Base-by-base conservation (phyloP, 352 stramenopile genomes). In the Globisporangium paddicum region DNA sequence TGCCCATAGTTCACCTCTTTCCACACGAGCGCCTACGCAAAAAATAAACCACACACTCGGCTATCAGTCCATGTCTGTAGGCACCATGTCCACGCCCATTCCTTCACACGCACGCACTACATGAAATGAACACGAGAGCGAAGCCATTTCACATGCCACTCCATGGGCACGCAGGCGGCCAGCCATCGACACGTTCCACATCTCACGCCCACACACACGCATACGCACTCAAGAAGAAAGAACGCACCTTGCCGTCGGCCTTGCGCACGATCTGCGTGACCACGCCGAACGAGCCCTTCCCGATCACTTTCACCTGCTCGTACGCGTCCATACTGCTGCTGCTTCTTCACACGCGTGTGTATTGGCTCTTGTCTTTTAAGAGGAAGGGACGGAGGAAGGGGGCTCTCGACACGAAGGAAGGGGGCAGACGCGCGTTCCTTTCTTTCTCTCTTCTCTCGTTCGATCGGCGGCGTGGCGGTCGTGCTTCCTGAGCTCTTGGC, bases 1-100 rank as follows among this genome's bases (percentile, higher is more conserved):
- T 76, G 64, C 45, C 90, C 91, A 62, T 97, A 98, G 72, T 96
- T 93, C 28, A 96, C 77, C 68, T 97, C 91, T 58, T 97, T 96
- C 69, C 90, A 97, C 65, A 98, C 91, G 30, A 98, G 82, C 65
- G 81, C 82, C 88, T 96, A 11, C n/a, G n/a, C n/a, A 1, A 18
- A 53, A 10, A 21, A 25, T 8, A 23, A 34, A 2, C 11, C 26
- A 34, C 10, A 10, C 25, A 34, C 28, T 13, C 8, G 4, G 35
- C 32, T 25, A 23, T 38, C 37, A 38, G 37, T 37, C 16, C 10
- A 34, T 37, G 9, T 19, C 19, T 10, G 5, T 16, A 52, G 14
- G 23, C 13, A 37, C 13, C n/a, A 14, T 34, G 10, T 51, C 25
- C 37, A 23, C 25, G 49, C 37, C 18, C n/a, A 28, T 21, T n/a